A percentile compares a stretch with the other conserved stretches of the same genome.
These are phyloP conservation scores for Garcia nutans DNA, from an alignment of 345 rosid species.

Conservation along the genomic window DNA sequence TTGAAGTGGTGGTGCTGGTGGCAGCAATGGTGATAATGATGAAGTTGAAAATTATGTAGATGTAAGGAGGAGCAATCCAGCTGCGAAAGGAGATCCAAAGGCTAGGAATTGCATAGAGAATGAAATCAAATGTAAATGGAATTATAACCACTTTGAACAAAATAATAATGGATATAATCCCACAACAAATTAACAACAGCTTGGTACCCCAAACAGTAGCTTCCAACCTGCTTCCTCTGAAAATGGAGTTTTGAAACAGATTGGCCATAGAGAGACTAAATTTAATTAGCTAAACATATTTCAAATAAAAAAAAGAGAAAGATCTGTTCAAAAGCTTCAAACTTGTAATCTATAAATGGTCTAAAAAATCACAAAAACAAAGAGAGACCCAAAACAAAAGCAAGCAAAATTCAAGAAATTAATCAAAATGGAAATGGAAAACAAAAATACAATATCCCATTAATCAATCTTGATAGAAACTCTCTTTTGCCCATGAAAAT, in stretches of 20 bases:
- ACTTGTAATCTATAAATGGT: no score
- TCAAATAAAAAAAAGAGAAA: background rate
- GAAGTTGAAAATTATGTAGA: constrained; percentile 47
- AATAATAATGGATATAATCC: constrained; percentile 36
- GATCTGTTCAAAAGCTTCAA: background rate
- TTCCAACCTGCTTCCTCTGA: constrained; percentile 21
- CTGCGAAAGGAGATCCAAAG: constrained; percentile 30
- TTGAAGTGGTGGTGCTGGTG: constrained; percentile 18
- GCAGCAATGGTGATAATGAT: constrained; percentile 48
- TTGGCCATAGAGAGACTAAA: constrained; percentile 20
- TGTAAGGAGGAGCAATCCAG: constrained; percentile 47
- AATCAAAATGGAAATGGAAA: background rate
- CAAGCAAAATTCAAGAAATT: background rate
- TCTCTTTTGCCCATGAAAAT: background rate
- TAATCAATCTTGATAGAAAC: background rate
- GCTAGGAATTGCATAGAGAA: constrained; percentile 30
- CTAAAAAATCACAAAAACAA: constrained; percentile 2
- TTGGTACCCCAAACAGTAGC: constrained; percentile 31
- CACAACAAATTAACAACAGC: constrained; percentile 29
- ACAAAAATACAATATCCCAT: background rate
- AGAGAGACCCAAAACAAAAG: background rate
- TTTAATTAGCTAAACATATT: background rate
- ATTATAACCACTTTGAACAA: constrained; percentile 37
- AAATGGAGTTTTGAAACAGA: constrained; percentile 13
- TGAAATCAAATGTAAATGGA: constrained; percentile 28